Conservation (phyloP, 257 asterid species). For the Forsythia viridissima region DNA sequence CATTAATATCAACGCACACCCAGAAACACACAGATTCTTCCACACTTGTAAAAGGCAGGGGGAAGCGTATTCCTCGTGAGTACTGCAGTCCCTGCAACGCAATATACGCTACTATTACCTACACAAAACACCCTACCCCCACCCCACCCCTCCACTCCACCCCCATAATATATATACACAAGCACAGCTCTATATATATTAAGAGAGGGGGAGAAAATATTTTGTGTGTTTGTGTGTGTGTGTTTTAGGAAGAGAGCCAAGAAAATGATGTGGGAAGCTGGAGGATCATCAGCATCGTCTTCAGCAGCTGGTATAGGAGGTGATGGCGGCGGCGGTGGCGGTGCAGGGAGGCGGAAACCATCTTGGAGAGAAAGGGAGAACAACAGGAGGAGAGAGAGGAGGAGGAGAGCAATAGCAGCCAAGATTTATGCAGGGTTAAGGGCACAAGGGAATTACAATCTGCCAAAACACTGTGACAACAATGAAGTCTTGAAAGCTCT, state of each 20-base stretch:
- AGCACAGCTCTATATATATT: background rate
- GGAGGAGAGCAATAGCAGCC: conserved; percentile 95
- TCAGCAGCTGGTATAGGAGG: conserved; percentile 50
- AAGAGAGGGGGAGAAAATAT: background rate
- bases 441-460: conserved; percentile 91
- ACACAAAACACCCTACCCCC: background rate
- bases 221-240: background rate
- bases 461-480: conserved; percentile 93
- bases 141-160: conserved; percentile 12
- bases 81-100: conserved; percentile 41
- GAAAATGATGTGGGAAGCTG: conserved; percentile 93
- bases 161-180: background rate
- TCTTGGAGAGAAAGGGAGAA: conserved; percentile 97
- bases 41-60: conserved; percentile 19
- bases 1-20: background rate
- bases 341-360: conserved; percentile 84
- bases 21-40: conserved; percentile 41
- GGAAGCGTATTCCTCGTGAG: conserved; percentile 65
- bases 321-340: conserved; percentile 29
- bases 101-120: conserved; percentile 25
- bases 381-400: conserved; percentile 91
- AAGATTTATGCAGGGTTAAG: conserved; percentile 86
- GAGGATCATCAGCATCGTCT: conserved; percentile 63
- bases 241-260: conserved; percentile 8
- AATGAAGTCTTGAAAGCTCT: conserved; percentile 96